These are phyloP conservation scores for Rasamsonia emersonii DNA, from an alignment of 2,329 filamentous ascomycete genomes.

Conservation along the genomic window DNA sequence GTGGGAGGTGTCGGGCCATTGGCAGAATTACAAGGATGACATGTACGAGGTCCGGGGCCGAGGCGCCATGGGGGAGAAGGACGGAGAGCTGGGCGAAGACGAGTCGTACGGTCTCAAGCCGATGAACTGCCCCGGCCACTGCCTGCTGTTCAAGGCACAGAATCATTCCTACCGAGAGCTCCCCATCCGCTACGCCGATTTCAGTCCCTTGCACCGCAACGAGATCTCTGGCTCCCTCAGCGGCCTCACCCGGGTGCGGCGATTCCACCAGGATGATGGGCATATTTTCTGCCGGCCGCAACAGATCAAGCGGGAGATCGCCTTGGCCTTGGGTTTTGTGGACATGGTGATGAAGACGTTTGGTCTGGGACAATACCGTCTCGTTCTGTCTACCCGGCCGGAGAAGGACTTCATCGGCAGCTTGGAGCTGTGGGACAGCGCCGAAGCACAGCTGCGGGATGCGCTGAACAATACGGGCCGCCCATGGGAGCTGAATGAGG, in stretches of 20 bases:
- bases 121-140: slow-evolving; percentile 90
- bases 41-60: slow-evolving; percentile 71
- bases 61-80: slow-evolving; percentile 36
- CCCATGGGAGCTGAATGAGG: slow-evolving; percentile 65
- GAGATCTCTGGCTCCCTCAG: slow-evolving; percentile 74
- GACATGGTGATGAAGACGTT: slow-evolving; percentile 63
- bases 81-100: slow-evolving; percentile 46
- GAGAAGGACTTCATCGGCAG: slow-evolving; percentile 69
- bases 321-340: slow-evolving; percentile 65
- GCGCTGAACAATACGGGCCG: slow-evolving; percentile 57
- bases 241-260: slow-evolving; percentile 71
- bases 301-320: slow-evolving; percentile 68
- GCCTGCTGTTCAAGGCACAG: slow-evolving; percentile 68
- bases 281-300: slow-evolving; percentile 79
- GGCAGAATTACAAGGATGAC: slow-evolving; percentile 83
- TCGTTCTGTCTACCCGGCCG: slow-evolving; percentile 72
- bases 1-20: slow-evolving; percentile 78
- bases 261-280: slow-evolving; percentile 85
- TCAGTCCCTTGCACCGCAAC: slow-evolving; percentile 78
- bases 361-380: slow-evolving; percentile 61
- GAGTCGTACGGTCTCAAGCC: slow-evolving; percentile 78
- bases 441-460: slow-evolving; percentile 57
- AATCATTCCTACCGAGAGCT: slow-evolving; percentile 69
- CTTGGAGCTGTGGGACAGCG: slow-evolving; percentile 58
- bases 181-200: slow-evolving; percentile 77